phyloP scores from a whole-genome alignment of 2,329 filamentous ascomycete species.

The Trichophyton mentagrophytes region DNA sequence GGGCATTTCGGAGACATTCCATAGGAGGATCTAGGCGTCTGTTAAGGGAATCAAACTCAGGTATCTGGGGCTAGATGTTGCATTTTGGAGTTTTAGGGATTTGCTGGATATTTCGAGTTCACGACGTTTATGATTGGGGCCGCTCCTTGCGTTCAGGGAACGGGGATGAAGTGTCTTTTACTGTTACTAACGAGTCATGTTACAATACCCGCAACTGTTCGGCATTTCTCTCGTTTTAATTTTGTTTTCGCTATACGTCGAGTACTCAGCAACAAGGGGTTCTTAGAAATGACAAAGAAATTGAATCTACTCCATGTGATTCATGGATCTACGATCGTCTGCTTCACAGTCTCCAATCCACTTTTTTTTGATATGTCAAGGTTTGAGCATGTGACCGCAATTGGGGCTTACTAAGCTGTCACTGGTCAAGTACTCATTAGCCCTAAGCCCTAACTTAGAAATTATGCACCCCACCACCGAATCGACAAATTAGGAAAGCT shows the following conservation, averaged over 20 bases:
- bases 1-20: background rate
- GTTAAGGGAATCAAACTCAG: background rate
- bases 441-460: constrained; percentile 30
- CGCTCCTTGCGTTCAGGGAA: background rate
- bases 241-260: background rate
- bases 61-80: background rate
- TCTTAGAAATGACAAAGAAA: background rate
- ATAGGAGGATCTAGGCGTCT: background rate
- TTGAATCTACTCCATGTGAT: background rate
- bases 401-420: constrained; percentile 23
- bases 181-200: background rate
- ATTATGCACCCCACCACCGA: constrained; percentile 27
- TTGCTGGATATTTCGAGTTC: background rate
- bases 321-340: too few species aligned
- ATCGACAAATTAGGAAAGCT: constrained; percentile 12
- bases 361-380: background rate
- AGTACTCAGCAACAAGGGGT: background rate
- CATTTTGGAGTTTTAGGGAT: background rate
- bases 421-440: background rate
- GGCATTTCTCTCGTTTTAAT: background rate
- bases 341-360: background rate
- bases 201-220: background rate
- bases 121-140: background rate
- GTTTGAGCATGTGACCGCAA: constrained; percentile 12
- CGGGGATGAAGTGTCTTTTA: background rate